Base-by-base conservation (phyloP, 305 asterid species). In the Vinca major region DNA sequence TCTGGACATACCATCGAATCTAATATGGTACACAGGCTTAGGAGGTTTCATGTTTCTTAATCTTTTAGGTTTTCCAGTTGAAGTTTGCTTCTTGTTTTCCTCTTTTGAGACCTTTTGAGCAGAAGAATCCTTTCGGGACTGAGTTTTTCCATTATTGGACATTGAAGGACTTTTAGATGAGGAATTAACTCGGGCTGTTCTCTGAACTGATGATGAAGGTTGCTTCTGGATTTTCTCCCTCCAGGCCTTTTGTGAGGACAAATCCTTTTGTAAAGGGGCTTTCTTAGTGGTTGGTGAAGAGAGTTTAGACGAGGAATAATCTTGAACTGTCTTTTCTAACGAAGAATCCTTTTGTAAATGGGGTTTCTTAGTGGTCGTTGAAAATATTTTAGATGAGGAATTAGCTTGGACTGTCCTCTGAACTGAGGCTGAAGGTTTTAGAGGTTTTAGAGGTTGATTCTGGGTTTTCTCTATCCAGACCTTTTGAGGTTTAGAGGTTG, bases 1-100 rank as follows among this genome's bases (percentile, higher is more conserved):
- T 26, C 33, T 26, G 33, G 33, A 17, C 58, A 4, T 50, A 53
- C 76, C 72, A 52, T 74, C 70, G 44, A 61, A 47, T 13, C 50
- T 49, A 41, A 74, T 68, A 54, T 62, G 39, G 37, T 68, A 57
- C 48, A 19, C 3, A 17, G 70, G 45, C 20, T 56, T 36, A 64
- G 56, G 33, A 26, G 52, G 13, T 13, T 3, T 13, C 13, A n/a
- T 11, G 3, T 14, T 14, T 49, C 19, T 13, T 50, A 5, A 13
- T 16, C 19, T 50, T 3, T 50, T 4, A 14, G 54, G 54, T 50
- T 16, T 19, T 12, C 54, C 16, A 19, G 20, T 16, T 50, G 54
- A 3, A 50, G 20, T 14, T 50, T 50, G 17, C 20, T 50, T 50
- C 7, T 50, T 50, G 54, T 17, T 50, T 50, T 50, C 16, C 54